Evolutionary conservation across 495 filamentous ascomycete species (phyloP), one percentile per base, ranked within the genome.

Genomic region (Xeromyces bisporus): DNA sequence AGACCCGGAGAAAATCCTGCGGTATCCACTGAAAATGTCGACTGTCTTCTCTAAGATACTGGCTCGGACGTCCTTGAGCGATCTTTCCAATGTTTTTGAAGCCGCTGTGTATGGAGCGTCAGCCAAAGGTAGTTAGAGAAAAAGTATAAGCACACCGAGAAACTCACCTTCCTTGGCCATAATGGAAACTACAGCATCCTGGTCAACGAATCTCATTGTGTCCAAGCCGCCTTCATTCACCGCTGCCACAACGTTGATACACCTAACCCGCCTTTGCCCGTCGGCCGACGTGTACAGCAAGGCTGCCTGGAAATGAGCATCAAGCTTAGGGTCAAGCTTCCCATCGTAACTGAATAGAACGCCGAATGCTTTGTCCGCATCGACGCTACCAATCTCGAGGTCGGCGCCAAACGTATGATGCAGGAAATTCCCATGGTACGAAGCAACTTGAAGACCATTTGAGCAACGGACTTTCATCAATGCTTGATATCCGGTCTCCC

Each of bases 401-500:
- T 99, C 89, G 9, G 89, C 86, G 5, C 83, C 83, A 39, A 93
- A 87, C 3, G 80, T 81, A 56, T 93, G 82, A 42, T 99, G 89
- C 28, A 84, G 66, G 43, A 96, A 96, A 58, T 96, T 96, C 34
- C 89, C 89, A 41, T 91, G 81, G 47, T 96, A 99, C 17, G 73
- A 71, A 12, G 82, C 76, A 10, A 99, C 81, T 54, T 99, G 89
- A 17, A 99, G 69, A 10, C 89, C 89, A 46, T 91, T 96, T 6
- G 84, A 93, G 56, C 89, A 99, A 26, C 89, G 77, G 31, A 96
- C 89, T 63, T 99, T 99, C 84, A 99, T 89, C 42, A 96, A 66
- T 6, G 85, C 83, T 56, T 94, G 87, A 47, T 87, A 99, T 16
- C 89, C 89, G 11, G 87, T 92, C 48, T 94, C 86, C 36, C 89